phyloP scores from a whole-genome alignment of 345 rosid genomes.

The Eucalyptus grandis region DNA sequence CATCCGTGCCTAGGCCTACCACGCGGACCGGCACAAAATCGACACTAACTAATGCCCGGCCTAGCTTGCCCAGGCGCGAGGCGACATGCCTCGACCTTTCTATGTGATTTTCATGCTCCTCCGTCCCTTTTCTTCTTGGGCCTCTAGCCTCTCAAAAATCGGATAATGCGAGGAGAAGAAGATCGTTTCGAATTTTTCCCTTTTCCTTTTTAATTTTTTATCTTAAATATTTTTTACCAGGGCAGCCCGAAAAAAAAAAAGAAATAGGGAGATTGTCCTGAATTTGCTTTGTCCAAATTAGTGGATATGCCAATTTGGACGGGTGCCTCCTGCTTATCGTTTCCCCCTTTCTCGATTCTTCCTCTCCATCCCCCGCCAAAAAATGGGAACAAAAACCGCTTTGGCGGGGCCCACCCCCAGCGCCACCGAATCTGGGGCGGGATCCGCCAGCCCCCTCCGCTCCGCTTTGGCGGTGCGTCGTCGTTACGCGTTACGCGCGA shows the following conservation, averaged over 20 bases:
- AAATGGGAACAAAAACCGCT: background rate
- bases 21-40: background rate
- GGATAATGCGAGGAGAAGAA: background rate
- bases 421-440: background rate
- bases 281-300: background rate
- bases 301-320: background rate
- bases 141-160: background rate
- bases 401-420: background rate
- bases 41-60: background rate
- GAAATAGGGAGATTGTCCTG: background rate
- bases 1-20: background rate
- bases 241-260: background rate
- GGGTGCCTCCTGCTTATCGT: background rate
- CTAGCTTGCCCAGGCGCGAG: too few relatives aligned
- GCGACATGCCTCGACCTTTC: background rate
- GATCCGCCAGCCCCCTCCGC: background rate
- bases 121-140: background rate
- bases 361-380: background rate
- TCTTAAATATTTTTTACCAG: rapidly evolving
- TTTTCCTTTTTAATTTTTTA: background rate
- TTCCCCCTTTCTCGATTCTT: background rate
- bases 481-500: background rate
- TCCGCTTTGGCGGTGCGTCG: background rate
- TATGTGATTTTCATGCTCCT: rapidly evolving
- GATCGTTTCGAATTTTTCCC: background rate